Evolutionary conservation across 495 filamentous ascomycete genomes (phyloP).

Genomic region (Penicillium egyptiacum): DNA sequence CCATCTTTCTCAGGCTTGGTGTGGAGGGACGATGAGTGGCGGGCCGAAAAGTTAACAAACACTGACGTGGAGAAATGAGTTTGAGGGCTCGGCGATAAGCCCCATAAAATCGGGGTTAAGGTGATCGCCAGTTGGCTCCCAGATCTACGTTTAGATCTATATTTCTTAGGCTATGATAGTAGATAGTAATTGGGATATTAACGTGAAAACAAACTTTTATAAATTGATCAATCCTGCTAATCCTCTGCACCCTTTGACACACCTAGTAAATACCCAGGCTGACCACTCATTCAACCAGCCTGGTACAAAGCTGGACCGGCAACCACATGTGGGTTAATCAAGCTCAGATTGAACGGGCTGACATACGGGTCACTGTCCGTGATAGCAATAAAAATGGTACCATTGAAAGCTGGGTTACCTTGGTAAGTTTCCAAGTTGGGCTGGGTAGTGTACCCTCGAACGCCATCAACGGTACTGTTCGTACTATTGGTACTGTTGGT

Average conservation of each 20-base stretch:
- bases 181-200: too few relatives aligned
- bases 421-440: conserved; percentile 60
- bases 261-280: neutral
- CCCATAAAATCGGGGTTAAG: conserved; percentile 12
- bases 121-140: neutral
- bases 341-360: conserved; percentile 73
- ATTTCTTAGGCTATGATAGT: neutral
- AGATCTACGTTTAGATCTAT: neutral
- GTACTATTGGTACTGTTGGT: conserved; percentile 47
- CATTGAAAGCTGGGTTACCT: conserved; percentile 70
- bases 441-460: conserved; percentile 67
- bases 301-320: conserved; percentile 75
- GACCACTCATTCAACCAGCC: conserved; percentile 58
- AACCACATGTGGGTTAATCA: conserved; percentile 74
- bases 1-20: conserved; percentile 22
- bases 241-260: neutral
- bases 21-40: neutral
- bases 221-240: neutral
- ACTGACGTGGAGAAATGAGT: conserved; percentile 19
- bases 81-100: conserved; percentile 18
- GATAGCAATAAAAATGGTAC: conserved; percentile 75
- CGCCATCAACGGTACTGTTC: conserved; percentile 42
- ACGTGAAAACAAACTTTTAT: neutral
- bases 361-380: conserved; percentile 67
- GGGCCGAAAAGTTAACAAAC: conserved; percentile 4